phyloP scores from a whole-genome alignment of 441 rosid genomes.

The Flueggea neowawraea region DNA sequence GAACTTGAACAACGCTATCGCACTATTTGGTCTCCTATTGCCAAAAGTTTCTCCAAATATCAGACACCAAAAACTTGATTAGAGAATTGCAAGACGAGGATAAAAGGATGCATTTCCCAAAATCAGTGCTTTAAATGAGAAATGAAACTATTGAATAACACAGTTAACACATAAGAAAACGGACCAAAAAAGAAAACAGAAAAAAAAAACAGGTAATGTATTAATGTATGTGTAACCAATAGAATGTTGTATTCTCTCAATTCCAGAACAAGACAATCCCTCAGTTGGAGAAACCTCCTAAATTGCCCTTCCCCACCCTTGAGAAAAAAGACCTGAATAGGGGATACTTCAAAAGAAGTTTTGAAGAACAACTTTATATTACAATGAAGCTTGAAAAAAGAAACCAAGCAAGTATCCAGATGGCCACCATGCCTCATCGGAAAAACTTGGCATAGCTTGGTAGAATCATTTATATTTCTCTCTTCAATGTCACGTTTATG shows the following conservation, averaged over 20 bases:
- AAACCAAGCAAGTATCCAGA: background rate
- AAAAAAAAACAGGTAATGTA: too few relatives aligned
- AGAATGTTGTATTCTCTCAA: background rate
- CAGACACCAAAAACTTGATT: too few relatives aligned
- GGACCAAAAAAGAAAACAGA: too few relatives aligned
- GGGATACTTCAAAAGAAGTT: constrained; percentile 6
- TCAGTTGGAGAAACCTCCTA: background rate
- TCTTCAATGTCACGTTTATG: constrained; percentile 45
- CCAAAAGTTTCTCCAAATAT: too few relatives aligned
- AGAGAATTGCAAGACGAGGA: too few relatives aligned
- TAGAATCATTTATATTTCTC: constrained; percentile 23
- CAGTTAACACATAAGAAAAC: too few relatives aligned
- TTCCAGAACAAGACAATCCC: background rate
- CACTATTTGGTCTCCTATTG: too few relatives aligned
- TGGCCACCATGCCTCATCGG: background rate
- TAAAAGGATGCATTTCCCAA: too few relatives aligned
- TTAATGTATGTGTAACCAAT: too few relatives aligned
- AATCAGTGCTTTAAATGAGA: too few relatives aligned
- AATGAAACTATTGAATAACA: too few relatives aligned
- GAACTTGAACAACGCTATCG: too few relatives aligned
- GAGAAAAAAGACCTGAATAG: background rate
- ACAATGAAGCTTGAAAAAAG: constrained; percentile 6
- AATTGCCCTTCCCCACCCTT: background rate
- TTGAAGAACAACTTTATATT: constrained; percentile 2
- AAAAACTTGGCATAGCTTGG: background rate